Percentiles rank a stretch among this genome's conserved stretches.
These are phyloP conservation scores for Climacium dendroides DNA, from an alignment of 225 moss, liverwort and hornwort species.

Conservation along the genomic window DNA sequence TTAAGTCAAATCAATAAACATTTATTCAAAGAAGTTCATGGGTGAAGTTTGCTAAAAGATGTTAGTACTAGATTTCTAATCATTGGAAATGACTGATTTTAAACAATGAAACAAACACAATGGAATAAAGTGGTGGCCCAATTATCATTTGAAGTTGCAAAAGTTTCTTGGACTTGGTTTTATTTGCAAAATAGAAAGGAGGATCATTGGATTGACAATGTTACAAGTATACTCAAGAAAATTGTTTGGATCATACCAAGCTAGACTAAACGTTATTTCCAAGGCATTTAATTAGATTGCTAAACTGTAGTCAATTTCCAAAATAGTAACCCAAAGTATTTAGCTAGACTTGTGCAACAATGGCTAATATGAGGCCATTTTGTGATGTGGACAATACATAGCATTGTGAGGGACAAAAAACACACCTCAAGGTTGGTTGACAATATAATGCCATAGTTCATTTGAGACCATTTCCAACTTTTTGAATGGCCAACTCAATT, in stretches of 20 bases:
- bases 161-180: not conserved
- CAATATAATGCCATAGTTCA: too few relatives aligned
- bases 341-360: accelerated
- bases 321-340: not conserved
- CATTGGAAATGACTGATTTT: not conserved
- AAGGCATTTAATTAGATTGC: not conserved
- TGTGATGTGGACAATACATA: not conserved
- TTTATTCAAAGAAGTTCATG: accelerated
- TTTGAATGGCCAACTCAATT: not conserved
- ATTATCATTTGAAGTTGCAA: not conserved
- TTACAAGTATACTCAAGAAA: not conserved
- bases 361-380: not conserved
- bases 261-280: not conserved
- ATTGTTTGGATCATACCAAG: not conserved
- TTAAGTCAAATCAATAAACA: accelerated
- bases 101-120: not conserved
- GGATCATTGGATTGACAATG: not conserved
- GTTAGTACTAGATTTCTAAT: not conserved
- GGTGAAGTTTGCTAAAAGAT: not conserved
- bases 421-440: too few relatives aligned
- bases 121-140: not conserved
- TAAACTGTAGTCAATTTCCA: not conserved
- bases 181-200: not conserved
- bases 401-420: not conserved
- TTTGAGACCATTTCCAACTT: not conserved